Evolutionary conservation across 805 yeast species (phyloP).

Genomic region (Ogataea saltuana): DNA sequence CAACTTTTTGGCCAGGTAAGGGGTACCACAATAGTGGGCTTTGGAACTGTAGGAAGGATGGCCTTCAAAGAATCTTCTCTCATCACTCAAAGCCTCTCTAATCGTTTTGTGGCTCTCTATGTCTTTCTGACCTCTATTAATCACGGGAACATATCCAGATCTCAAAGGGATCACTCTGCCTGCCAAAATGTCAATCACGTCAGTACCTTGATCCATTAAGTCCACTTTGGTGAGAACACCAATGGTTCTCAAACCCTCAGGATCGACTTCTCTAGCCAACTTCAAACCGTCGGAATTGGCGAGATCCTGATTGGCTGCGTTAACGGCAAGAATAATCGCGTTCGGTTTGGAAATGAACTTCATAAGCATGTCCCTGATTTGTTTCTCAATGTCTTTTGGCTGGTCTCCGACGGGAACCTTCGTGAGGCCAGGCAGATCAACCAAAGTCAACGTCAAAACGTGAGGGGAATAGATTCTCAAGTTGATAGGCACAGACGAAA

Average conservation of each 20-base stretch:
- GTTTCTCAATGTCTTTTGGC: slow-evolving; percentile 94
- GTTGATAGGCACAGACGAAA: slow-evolving; percentile 89
- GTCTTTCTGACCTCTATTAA: slow-evolving; percentile 96
- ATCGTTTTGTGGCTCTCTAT: slow-evolving; percentile 87
- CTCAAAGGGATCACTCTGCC: slow-evolving; percentile 94
- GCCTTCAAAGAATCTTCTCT: slow-evolving; percentile 75
- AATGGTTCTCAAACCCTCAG: slow-evolving; percentile 92
- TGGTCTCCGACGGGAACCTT: slow-evolving; percentile 99
- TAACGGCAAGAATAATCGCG: slow-evolving; percentile 90
- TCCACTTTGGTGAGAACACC: slow-evolving; percentile 97
- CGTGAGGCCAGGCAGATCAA: slow-evolving; percentile 95
- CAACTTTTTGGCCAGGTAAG: slow-evolving; percentile 88
- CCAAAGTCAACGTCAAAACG: slow-evolving; percentile 89
- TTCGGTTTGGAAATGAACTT: slow-evolving; percentile 94
- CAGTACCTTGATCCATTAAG: slow-evolving; percentile 97
- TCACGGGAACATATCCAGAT: slow-evolving; percentile 95
- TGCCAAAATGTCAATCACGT: slow-evolving; percentile 91
- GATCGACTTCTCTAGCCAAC: slow-evolving; percentile 96
- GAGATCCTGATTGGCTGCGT: slow-evolving; percentile 94
- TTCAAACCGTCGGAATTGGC: slow-evolving; percentile 97
- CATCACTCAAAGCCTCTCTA: slow-evolving; percentile 81
- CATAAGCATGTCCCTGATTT: slow-evolving; percentile 89
- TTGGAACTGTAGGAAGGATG: slow-evolving; percentile 91
- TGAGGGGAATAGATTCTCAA: slow-evolving; percentile 91
- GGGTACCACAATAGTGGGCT: slow-evolving; percentile 98